Conservation (phyloP, 2,329 filamentous ascomycete species). For the Colletotrichum godetiae region DNA sequence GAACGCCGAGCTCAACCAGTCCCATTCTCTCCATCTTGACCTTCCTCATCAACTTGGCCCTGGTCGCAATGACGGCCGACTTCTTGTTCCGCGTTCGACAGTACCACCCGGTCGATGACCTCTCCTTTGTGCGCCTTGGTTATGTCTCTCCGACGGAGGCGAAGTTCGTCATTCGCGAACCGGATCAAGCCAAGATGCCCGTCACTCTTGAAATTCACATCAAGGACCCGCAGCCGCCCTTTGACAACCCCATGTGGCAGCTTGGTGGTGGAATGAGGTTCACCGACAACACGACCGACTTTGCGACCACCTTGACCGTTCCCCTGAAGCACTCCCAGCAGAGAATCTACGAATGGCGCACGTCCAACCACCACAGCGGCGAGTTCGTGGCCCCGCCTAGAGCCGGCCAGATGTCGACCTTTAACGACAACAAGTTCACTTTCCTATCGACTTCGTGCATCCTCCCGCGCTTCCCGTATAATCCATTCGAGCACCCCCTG, state of each 20-base stretch:
- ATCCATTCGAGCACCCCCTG: conserved; percentile 82
- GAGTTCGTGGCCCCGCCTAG: conserved; percentile 83
- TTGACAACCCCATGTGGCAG: conserved; percentile 74
- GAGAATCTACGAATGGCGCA: conserved; percentile 82
- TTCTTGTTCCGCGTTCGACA: conserved; percentile 79
- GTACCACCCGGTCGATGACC: conserved; percentile 76
- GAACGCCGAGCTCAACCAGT: conserved; percentile 79
- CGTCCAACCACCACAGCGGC: conserved; percentile 89
- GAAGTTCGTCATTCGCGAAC: conserved; percentile 86
- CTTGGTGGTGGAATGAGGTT: conserved; percentile 71
- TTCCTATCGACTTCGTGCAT: conserved; percentile 96
- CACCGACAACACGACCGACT: conserved; percentile 84
- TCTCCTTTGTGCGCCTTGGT: conserved; percentile 88
- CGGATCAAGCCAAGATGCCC: conserved; percentile 79
- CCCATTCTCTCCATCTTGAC: conserved; percentile 73
- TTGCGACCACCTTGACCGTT: conserved; percentile 77
- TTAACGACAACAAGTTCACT: conserved; percentile 78
- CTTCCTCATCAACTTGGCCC: conserved; percentile 76
- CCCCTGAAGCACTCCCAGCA: conserved; percentile 73
- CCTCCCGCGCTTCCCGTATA: conserved; percentile 91
- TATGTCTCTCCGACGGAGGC: conserved; percentile 86
- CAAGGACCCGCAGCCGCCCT: conserved; percentile 61
- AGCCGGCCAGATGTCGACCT: conserved; percentile 70
- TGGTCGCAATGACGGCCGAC: conserved; percentile 79
- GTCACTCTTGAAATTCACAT: conserved; percentile 76